Evolutionary conservation across 2,329 filamentous ascomycete genomes (phyloP).

Genomic region (Alternaria burnsii): DNA sequence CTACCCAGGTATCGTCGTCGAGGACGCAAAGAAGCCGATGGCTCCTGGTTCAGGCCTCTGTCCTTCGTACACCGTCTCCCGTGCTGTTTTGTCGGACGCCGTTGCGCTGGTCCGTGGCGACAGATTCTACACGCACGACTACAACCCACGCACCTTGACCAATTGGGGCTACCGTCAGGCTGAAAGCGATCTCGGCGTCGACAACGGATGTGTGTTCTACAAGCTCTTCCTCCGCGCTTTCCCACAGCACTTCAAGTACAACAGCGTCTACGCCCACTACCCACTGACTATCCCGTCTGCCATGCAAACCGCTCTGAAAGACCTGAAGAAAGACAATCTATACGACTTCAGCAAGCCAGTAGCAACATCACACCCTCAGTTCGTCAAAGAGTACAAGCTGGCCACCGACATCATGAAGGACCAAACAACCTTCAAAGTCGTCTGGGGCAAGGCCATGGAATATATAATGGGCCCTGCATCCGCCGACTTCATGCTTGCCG

Average conservation of each 20-base stretch:
- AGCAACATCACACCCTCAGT: slow-evolving; percentile 54
- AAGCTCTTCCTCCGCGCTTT: slow-evolving; percentile 83
- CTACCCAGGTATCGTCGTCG: slow-evolving; percentile 79
- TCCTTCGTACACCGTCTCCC: slow-evolving; percentile 78
- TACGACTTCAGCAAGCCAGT: slow-evolving; percentile 75
- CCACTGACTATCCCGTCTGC: slow-evolving; percentile 76
- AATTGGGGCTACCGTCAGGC: slow-evolving; percentile 85
- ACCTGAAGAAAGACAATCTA: slow-evolving; percentile 70
- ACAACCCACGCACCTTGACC: slow-evolving; percentile 73
- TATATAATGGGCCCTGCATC: slow-evolving; percentile 68
- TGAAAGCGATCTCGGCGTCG: slow-evolving; percentile 74
- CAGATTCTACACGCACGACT: slow-evolving; percentile 81
- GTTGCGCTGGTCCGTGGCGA: slow-evolving; percentile 82
- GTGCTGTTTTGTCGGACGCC: slow-evolving; percentile 79
- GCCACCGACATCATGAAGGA: slow-evolving; percentile 70
- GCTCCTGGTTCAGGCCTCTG: slow-evolving; percentile 74
- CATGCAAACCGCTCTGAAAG: slow-evolving; percentile 74
- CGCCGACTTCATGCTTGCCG: slow-evolving; percentile 64
- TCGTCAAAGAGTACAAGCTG: slow-evolving; percentile 68
- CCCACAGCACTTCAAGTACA: slow-evolving; percentile 77
- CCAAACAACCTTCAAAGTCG: slow-evolving; percentile 68
- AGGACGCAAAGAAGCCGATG: slow-evolving; percentile 77
- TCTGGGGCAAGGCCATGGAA: slow-evolving; percentile 71
- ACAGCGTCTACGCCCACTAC: slow-evolving; percentile 85
- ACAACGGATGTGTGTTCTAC: slow-evolving; percentile 85